phyloP scores from a whole-genome alignment of 2,329 filamentous ascomycete species.

The Fusarium coffeatum region DNA sequence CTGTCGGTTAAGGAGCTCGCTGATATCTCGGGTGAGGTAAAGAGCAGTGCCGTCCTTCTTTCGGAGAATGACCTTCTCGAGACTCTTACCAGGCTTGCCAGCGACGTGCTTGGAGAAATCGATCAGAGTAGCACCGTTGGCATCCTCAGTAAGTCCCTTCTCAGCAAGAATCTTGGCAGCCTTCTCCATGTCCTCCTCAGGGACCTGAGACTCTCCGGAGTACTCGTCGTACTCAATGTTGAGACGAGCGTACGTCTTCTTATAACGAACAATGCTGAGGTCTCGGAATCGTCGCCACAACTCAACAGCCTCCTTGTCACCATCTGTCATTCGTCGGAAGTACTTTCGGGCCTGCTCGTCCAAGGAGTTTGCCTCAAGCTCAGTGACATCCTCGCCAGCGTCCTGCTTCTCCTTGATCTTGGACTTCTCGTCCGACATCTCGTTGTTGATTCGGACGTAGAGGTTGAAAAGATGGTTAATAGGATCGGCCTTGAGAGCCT shows the following conservation, averaged over 20 bases:
- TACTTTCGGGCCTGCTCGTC: conserved; percentile 81
- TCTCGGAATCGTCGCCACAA: conserved; percentile 76
- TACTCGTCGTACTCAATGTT: conserved; percentile 78
- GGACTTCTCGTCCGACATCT: conserved; percentile 75
- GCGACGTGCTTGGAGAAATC: conserved; percentile 76
- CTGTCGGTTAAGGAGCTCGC: conserved; percentile 74
- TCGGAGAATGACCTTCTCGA: conserved; percentile 77
- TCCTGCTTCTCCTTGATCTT: conserved; percentile 68
- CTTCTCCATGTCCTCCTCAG: conserved; percentile 72
- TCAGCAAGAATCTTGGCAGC: conserved; percentile 72
- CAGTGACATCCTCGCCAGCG: conserved; percentile 62
- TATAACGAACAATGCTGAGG: conserved; percentile 74
- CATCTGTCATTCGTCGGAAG: conserved; percentile 78
- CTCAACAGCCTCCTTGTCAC: conserved; percentile 68
- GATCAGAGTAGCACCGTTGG: conserved; percentile 77
- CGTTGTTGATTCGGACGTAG: conserved; percentile 80
- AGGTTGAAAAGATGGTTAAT: conserved; percentile 87
- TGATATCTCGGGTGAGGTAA: conserved; percentile 83
- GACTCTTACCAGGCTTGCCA: conserved; percentile 74
- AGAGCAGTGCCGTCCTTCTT: conserved; percentile 81
- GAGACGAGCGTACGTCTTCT: conserved; percentile 74
- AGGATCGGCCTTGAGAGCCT: conserved; percentile 75
- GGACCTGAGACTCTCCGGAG: conserved; percentile 79
- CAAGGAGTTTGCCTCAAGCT: conserved; percentile 65
- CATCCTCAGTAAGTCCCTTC: conserved; percentile 74